Conservation (phyloP, 2,329 filamentous ascomycete genomes). For the Exutisphaerella laricina region DNA sequence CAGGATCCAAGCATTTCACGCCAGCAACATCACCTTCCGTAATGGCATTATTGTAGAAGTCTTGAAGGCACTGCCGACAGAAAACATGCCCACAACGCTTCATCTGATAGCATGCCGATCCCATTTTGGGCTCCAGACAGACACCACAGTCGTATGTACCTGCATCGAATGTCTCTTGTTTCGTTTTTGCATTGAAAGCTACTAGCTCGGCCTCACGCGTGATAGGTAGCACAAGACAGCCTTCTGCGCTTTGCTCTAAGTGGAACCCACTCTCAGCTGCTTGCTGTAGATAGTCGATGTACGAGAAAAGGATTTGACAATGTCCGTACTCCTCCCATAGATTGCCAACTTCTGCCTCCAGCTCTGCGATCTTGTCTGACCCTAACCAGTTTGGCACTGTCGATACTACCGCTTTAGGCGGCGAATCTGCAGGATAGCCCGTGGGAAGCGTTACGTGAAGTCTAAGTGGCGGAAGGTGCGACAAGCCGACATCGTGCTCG, state of each 20-base stretch:
- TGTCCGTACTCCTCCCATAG: slow-evolving; percentile 58
- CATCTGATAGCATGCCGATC: slow-evolving; percentile 67
- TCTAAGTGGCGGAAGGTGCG: slow-evolving; percentile 52
- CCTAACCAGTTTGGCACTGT: slow-evolving; percentile 52
- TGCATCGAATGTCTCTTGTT: slow-evolving; percentile 68
- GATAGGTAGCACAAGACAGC: slow-evolving; percentile 44
- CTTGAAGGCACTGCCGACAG: slow-evolving; percentile 77
- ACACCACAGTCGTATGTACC: slow-evolving; percentile 84
- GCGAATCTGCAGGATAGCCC: slow-evolving; percentile 50
- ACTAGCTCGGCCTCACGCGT: slow-evolving; percentile 63
- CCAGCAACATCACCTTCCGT: slow-evolving; percentile 72
- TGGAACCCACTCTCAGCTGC: slow-evolving; percentile 52
- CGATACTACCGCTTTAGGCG: slow-evolving; percentile 47
- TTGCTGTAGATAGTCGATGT: slow-evolving; percentile 57
- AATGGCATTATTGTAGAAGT: slow-evolving; percentile 87
- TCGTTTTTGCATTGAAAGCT: slow-evolving; percentile 71
- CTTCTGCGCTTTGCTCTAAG: slow-evolving; percentile 37
- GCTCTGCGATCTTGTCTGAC: slow-evolving; percentile 36
- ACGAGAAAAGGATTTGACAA: slow-evolving; percentile 53
- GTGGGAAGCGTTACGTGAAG: slow-evolving; percentile 50
- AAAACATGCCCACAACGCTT: slow-evolving; percentile 85
- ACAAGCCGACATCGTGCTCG: slow-evolving; percentile 43
- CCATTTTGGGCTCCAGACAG: slow-evolving; percentile 90
- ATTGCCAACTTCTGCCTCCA: slow-evolving; percentile 44
- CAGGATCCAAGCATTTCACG: slow-evolving; percentile 73